Base-by-base conservation (phyloP, 2,329 filamentous ascomycete species). In the Fusarium xyrophilum region DNA sequence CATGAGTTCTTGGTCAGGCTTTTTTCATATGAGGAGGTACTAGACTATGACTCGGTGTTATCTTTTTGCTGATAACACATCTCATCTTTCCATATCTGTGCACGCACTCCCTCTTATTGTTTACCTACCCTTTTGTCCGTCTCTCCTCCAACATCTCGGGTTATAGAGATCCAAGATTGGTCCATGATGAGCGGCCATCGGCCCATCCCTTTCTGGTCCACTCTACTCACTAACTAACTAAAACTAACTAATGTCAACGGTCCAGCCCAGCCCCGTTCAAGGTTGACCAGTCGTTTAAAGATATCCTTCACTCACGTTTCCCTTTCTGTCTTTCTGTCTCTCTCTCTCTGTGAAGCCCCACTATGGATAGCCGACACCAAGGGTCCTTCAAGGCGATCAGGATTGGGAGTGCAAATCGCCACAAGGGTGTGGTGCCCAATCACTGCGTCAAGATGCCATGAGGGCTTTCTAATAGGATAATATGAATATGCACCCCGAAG, bases 361-460 rank as follows among this genome's bases (percentile, higher is more conserved):
- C 70, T 56, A 32, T 36, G 46, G 13, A 32, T 35, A 47, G 44
- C 27, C 46, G 27, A 56, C 54, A 39, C 44, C 56, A 60, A 70
- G 67, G 64, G 61, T 63, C 56, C 39, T 64, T 57, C 36, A 69
- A 56, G 44, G 66, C 47, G 65, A 58, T 60, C 46, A 53, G 62
- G 60, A 48, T 63, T 56, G 50, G 47, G 69, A 64, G 72, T 73
- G 68, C 65, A 71, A 74, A 74, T 73, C 67, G 54, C 52, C 64
- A 54, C 69, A 67, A 63, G 78, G 78, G 72, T 68, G 69, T 50
- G 72, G 67, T 71, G 71, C 75, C 79, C 79, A 81, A 81, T 81
- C 66, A 73, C 60, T 68, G 68, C 71, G 61, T 72, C 68, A 67
- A 73, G 57, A 61, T 52, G 54, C 58, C 56, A 53, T 53, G 33